Base-by-base conservation (phyloP, 2,329 filamentous ascomycete species). In the Fusarium coicis region DNA sequence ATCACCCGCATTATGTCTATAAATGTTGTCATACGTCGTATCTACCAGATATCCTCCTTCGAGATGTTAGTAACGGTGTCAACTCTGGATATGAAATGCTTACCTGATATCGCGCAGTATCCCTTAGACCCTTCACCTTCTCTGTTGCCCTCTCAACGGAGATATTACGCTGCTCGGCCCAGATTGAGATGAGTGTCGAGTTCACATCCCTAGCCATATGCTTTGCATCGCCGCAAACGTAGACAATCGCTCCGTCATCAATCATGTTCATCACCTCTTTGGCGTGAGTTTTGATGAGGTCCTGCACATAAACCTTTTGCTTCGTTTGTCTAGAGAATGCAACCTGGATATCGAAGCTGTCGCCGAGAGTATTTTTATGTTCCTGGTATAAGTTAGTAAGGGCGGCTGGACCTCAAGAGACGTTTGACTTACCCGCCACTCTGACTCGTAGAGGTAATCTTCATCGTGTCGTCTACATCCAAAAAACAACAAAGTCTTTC, bases 21-120 rank as follows among this genome's bases (percentile, higher is more conserved):
- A 0, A 11, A 21, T 47, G 26, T 6, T 30, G 10, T 7, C 2
- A 2, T 47, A 21, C 4, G 0, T 2, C 5, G 2, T 16, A n/a
- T 32, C 19, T 60, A 60, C 57, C 57, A 60, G 15, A 60, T 60
- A 14, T 60, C 57, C 23, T 60, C 57, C 57, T 59, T 18, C 10
- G 6, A 40, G 4, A 2, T 19, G 7, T 59, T n/a, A 59, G 34
- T 28, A 18, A 59, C 4, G 4, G 9, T 6, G 0, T 16, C 23
- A 19, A 12, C 3, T 2, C 2, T 11, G 2, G 19, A 7, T 4
- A 2, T 10, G 18, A 7, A 21, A 16, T 40, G 9, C 56, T 32
- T 39, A 59, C 56, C 34, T 60, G 57, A 4, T 60, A 60, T 18
- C 47, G 4, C 1, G 28, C 19, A 2, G 15, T 36, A 2, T 60